Evolutionary conservation across 106 monocot genomes (phyloP), one percentile per base, ranked within the genome.

Genomic region (Cymbidium sinense): DNA sequence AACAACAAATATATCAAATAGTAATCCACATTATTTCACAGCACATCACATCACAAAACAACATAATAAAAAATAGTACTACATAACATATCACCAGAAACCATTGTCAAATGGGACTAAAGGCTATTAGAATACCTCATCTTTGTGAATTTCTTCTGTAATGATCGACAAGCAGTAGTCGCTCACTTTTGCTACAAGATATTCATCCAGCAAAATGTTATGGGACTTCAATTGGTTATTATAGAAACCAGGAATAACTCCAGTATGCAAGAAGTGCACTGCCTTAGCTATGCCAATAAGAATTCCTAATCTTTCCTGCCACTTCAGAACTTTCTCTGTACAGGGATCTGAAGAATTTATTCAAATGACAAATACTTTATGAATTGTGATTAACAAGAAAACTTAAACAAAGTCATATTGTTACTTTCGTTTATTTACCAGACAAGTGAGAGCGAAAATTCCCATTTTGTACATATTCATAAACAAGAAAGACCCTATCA

Each of bases 101-200:
- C 8, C 47, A 47, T 47, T 47, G 47, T 23, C 58, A 58, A 58
- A 58, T 58, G n/a, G 23, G 58, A n/a, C 21, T 23, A 23, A 20
- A 58, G 58, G 23, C 3, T 58, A 58, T 58, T 33, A 19, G 7
- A 33, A 7, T 64, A 93, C 96, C 87, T 94, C 86, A 44, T 83
- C 72, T 78, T 77, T 91, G 70, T 91, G 88, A 37, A 93, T 93
- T 83, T 96, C 94, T 79, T 96, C 96, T 4, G 88, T 88, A 64
- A 96, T 96, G 74, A 96, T 91, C 25, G 96, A 94, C 80, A 96
- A 75, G 23, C 96, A 93, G 81, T 91, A 96, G 70, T 96, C 94
- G 65, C 93, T 94, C 34, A 96, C 54, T 88, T 96, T 96, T 37
- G 91, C 94, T 51, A 87, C 81, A 47, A 34, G 77, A 61, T 96